A percentile compares a stretch with the other conserved stretches of the same genome.
Evolutionary conservation across 1,139 yeast species (phyloP).

Genomic region (Yamadazyma siamensis): DNA sequence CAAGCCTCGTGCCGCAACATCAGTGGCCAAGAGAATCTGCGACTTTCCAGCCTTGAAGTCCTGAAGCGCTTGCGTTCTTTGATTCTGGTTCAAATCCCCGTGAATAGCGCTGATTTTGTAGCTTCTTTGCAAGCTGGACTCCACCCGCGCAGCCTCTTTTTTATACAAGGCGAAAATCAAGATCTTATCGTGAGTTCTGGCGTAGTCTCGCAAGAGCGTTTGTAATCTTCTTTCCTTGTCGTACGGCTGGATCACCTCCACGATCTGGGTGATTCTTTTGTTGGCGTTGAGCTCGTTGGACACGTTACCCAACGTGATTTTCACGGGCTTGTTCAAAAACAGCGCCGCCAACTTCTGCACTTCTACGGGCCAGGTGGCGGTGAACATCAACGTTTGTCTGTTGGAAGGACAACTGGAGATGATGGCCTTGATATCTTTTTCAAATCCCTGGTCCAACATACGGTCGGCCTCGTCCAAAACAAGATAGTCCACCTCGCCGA

Average conservation of each 20-base stretch:
- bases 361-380: slow-evolving; percentile 89
- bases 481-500: slow-evolving; percentile 67
- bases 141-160: slow-evolving; percentile 93
- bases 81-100: slow-evolving; percentile 91
- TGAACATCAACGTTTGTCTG: slow-evolving; percentile 86
- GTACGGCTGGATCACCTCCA: slow-evolving; percentile 85
- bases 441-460: slow-evolving; percentile 95
- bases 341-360: slow-evolving; percentile 87
- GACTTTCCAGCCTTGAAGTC: slow-evolving; percentile 81
- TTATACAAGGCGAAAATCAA: slow-evolving; percentile 91
- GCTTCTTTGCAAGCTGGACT: slow-evolving; percentile 68
- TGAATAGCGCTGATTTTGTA: slow-evolving; percentile 89
- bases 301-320: slow-evolving; percentile 88
- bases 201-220: slow-evolving; percentile 68
- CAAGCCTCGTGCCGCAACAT: slow-evolving; percentile 98
- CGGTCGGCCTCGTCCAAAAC: slow-evolving; percentile 98
- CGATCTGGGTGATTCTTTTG: slow-evolving; percentile 87
- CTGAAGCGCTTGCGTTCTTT: slow-evolving; percentile 83
- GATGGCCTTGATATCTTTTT: slow-evolving; percentile 87
- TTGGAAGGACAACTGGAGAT: slow-evolving; percentile 48
- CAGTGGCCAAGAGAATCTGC: slow-evolving; percentile 85
- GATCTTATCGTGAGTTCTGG: slow-evolving; percentile 70
- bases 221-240: slow-evolving; percentile 77
- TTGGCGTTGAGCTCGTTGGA: slow-evolving; percentile 89
- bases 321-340: slow-evolving; percentile 83